A percentile compares a stretch with the other conserved stretches of the same genome.
These are phyloP conservation scores for Kwoniella dendrophila DNA, from an alignment of 768 basidiomycete species.

Conservation along the genomic window DNA sequence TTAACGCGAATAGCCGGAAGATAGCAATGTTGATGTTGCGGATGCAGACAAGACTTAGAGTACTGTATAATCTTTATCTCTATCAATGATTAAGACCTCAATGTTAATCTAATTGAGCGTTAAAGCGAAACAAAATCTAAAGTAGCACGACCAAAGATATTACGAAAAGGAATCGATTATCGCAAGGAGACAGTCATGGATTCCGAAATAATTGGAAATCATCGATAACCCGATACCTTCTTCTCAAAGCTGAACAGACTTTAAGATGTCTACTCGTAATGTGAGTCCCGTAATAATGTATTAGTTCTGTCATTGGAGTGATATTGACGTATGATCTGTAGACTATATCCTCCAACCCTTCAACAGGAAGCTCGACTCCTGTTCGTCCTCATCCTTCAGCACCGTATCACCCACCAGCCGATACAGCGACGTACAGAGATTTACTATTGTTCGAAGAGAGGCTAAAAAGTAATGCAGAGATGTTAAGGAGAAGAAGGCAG, in stretches of 20 bases:
- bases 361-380: not conserved
- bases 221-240: not conserved
- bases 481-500: slow-evolving; percentile 73
- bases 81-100: too few species aligned
- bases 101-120: too few species aligned
- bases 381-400: slow-evolving; percentile 23
- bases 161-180: too few species aligned
- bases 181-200: too few species aligned
- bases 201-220: not conserved
- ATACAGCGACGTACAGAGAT: slow-evolving; percentile 80
- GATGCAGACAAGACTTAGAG: too few species aligned
- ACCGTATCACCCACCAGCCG: slow-evolving; percentile 68
- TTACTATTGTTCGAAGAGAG: slow-evolving; percentile 91
- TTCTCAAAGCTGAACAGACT: not conserved
- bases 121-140: too few species aligned
- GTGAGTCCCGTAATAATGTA: too few species aligned
- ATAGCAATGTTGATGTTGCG: too few species aligned
- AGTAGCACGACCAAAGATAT: too few species aligned
- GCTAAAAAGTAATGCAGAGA: slow-evolving; percentile 89
- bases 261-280: not conserved
- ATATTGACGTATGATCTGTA: not conserved
- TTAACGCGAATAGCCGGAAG: too few species aligned
- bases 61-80: too few species aligned
- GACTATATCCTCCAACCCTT: not conserved
- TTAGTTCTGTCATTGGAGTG: not conserved